These are phyloP conservation scores for Pseudogymnoascus sp. DNA, from an alignment of 2,329 filamentous ascomycete species.

Conservation along the genomic window DNA sequence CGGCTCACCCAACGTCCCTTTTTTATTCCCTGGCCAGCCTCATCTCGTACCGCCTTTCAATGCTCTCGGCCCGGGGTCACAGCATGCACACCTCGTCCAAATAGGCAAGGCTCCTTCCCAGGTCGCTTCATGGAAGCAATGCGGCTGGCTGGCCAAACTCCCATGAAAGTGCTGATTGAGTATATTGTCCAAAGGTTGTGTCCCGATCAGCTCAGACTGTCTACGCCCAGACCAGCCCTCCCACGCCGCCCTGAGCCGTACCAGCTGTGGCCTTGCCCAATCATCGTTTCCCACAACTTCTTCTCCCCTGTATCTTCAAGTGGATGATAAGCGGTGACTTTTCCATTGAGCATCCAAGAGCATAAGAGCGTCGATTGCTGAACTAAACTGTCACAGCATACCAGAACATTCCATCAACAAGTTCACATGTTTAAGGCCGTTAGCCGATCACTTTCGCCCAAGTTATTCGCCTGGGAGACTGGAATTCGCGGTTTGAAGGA, in stretches of 20 bases:
- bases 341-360: neutral
- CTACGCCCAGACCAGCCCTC: neutral
- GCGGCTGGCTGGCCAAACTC: neutral
- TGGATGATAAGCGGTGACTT: neutral
- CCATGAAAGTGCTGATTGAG: neutral
- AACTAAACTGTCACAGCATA: conserved; percentile 2
- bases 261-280: neutral
- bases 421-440: conserved; percentile 4
- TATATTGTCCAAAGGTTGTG: conserved; percentile 4
- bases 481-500: conserved; percentile 2
- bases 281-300: neutral
- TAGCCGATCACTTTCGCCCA: conserved; percentile 6
- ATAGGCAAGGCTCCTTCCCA: neutral
- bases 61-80: neutral
- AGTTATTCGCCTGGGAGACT: conserved; percentile 8
- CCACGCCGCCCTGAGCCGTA: neutral
- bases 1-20: neutral
- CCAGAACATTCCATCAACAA: neutral
- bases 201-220: neutral
- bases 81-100: conserved; percentile 2
- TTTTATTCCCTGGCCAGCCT: neutral
- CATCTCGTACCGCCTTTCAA: neutral
- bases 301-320: neutral
- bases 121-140: neutral
- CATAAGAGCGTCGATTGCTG: neutral